Evolutionary conservation across 306 rosid genomes (phyloP), one percentile per base, ranked within the genome.

Genomic region (Rosa lucieae): DNA sequence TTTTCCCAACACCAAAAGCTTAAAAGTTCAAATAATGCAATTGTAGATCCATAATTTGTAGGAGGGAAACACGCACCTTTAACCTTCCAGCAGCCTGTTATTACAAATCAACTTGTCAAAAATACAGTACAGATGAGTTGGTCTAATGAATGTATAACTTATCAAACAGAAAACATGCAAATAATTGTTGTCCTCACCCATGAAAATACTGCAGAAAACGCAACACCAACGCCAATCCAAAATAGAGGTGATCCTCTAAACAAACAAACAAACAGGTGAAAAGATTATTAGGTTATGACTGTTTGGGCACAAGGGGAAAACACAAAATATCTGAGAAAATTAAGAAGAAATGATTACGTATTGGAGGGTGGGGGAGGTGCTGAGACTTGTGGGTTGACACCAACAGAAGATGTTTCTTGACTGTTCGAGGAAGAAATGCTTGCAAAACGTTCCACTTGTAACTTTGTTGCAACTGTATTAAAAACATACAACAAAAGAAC

Each of bases 181-280:
- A 70, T 23, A 44, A 73, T 51, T 75, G 35, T 11, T 47, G 73
- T 84, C 86, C 98, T 90, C 89, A 96, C 99, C 93, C 88, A 76
- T 79, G 99, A 87, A 86, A 93, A 96, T 10, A 96, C 78, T 52
- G 94, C 98, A 53, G 99, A 93, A 62, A 96, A 85, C 78, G 93
- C 99, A 86, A 96, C 99, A 72, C 99, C 99, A 77, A 93, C 93
- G 3, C 96, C 94, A 59, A 96, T 88, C 99, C 99, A 93, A 79
- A 96, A 93, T 73, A 96, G 92, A 53, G 98, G 99, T 6, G 99
- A 90, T 74, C 98, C 99, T 66, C 99, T 96, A 74, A 15, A 37
- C 61, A 85, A 80, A 76, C 29, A 26, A 55, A 46, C 15, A 67
- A 18, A 47, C 51, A 61, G 67, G 80, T 61, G 48, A 85, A 72